Conservation (phyloP, 345 rosid species). For the Pugionium dolabratum region DNA sequence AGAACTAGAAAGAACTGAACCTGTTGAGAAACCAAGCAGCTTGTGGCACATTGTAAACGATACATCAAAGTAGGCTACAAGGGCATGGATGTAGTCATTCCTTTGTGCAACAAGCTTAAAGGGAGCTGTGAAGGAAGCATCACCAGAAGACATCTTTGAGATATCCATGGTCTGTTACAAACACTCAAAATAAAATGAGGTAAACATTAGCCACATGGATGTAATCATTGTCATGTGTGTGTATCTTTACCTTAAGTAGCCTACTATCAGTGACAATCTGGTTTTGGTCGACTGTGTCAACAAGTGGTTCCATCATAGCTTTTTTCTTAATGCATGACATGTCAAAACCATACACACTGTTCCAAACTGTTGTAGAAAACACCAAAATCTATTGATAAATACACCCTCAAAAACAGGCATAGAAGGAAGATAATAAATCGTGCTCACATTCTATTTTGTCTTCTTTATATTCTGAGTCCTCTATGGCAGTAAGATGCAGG, state of each 20-base stretch:
- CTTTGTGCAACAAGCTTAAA: conserved; percentile 94
- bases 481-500: conserved; percentile 84
- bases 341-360: conserved; percentile 88
- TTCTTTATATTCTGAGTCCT: conserved; percentile 95
- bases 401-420: background rate
- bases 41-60: conserved; percentile 93
- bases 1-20: conserved; percentile 39
- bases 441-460: conserved; percentile 92
- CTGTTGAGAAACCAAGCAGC: conserved; percentile 94
- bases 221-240: conserved; percentile 20
- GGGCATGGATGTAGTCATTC: conserved; percentile 96
- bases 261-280: conserved; percentile 85
- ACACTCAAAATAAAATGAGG: conserved; percentile 6
- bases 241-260: conserved; percentile 69
- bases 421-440: background rate
- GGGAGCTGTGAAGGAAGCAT: conserved; percentile 92
- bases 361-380: conserved; percentile 66
- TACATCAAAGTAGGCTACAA: conserved; percentile 99
- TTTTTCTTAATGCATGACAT: conserved; percentile 99
- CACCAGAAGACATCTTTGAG: conserved; percentile 91
- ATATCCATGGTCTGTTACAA: conserved; percentile 91
- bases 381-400: background rate
- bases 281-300: conserved; percentile 89
- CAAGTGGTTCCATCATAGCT: conserved; percentile 96
- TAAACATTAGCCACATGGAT: conserved; percentile 20